Conservation (phyloP, 306 rosid species). For the Sicyos baderoa region DNA sequence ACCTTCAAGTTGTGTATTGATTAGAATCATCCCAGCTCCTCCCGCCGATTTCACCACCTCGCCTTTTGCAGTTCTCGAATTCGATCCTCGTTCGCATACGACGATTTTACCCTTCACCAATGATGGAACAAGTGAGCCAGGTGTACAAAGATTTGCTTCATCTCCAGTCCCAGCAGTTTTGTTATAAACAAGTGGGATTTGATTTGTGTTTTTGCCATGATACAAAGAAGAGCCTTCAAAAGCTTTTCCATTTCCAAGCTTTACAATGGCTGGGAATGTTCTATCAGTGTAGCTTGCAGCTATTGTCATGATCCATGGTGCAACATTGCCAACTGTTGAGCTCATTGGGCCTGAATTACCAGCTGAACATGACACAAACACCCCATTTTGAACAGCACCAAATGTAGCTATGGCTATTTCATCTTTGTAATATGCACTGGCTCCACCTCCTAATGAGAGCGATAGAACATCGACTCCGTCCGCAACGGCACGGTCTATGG, state of each 20-base stretch:
- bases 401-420: conserved; percentile 54
- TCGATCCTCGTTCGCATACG: conserved; percentile 48
- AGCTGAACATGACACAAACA: conserved; percentile 61
- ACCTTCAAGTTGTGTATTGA: conserved; percentile 41
- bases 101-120: conserved; percentile 54
- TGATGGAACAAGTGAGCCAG: conserved; percentile 34
- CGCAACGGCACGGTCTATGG: conserved; percentile 52
- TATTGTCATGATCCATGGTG: conserved; percentile 77
- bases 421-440: conserved; percentile 40
- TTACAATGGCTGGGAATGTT: conserved; percentile 46
- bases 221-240: conserved; percentile 58
- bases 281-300: conserved; percentile 70
- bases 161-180: conserved; percentile 39
- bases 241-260: conserved; percentile 45
- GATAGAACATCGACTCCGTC: conserved; percentile 71
- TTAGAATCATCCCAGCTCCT: conserved; percentile 54
- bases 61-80: conserved; percentile 42
- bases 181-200: conserved; percentile 43
- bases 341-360: conserved; percentile 62
- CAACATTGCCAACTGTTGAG: conserved; percentile 42
- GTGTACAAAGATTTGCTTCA: conserved; percentile 36
- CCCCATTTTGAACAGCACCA: conserved; percentile 48
- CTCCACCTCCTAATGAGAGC: conserved; percentile 52
- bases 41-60: conserved; percentile 49
- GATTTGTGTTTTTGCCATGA: conserved; percentile 30